These are phyloP conservation scores for Aegilops sharonensis DNA, from an alignment of 176 grass and related monocot species.

Conservation along the genomic window DNA sequence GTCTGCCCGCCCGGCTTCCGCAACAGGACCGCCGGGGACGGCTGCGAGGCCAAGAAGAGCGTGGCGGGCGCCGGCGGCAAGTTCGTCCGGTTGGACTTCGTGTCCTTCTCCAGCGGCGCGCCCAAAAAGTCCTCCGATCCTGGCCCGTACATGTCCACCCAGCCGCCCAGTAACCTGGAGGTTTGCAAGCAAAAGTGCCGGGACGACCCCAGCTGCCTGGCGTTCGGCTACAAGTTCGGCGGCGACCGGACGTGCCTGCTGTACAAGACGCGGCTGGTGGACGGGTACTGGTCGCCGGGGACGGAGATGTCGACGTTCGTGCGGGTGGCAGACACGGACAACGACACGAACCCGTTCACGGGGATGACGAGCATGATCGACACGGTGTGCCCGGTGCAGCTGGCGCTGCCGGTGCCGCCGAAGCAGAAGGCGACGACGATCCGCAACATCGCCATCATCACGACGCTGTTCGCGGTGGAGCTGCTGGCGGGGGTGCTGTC, in stretches of 20 bases:
- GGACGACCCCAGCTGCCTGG: slow-evolving; percentile 23
- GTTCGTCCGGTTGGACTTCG: slow-evolving; percentile 77
- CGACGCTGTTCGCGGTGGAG: slow-evolving; percentile 66
- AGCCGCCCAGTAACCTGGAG: slow-evolving; percentile 32
- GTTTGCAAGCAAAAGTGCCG: slow-evolving; percentile 17
- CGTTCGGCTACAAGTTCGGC: slow-evolving; percentile 71
- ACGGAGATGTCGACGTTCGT: slow-evolving; percentile 65
- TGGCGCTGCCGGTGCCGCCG: slow-evolving; percentile 53
- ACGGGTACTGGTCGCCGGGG: slow-evolving; percentile 77
- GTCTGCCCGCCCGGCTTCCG: slow-evolving; percentile 81
- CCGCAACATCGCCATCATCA: slow-evolving; percentile 74
- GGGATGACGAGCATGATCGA: slow-evolving; percentile 74
- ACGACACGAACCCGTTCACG: slow-evolving; percentile 46
- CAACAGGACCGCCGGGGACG: not conserved
- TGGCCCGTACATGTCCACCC: not conserved
- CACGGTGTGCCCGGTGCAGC: slow-evolving; percentile 64
- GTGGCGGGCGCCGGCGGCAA: slow-evolving; percentile 21
- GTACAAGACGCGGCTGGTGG: not conserved
- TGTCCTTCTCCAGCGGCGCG: slow-evolving; percentile 33
- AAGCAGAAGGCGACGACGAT: slow-evolving; percentile 36
- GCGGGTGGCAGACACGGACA: slow-evolving; percentile 40
- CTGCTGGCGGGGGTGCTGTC: slow-evolving; percentile 73
- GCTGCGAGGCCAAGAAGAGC: slow-evolving; percentile 38
- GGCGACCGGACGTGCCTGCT: slow-evolving; percentile 52
- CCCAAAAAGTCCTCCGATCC: not conserved